phyloP scores from a whole-genome alignment of 495 filamentous ascomycete species.

The Acidiella bohemica region DNA sequence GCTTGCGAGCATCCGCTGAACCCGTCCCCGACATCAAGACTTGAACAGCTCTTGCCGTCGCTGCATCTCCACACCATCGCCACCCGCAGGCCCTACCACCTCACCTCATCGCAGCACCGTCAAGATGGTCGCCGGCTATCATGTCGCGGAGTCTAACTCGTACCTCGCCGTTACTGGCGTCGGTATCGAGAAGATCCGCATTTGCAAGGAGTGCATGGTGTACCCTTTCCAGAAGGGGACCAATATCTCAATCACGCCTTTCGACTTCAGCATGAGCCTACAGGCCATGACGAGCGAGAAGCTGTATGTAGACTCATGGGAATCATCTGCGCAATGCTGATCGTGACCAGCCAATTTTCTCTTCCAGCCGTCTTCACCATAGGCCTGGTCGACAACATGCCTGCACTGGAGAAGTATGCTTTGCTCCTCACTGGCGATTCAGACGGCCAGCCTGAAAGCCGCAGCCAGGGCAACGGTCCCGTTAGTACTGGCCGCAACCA shows the following conservation, averaged over 20 bases:
- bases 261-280: slow-evolving; percentile 23
- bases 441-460: slow-evolving; percentile 28
- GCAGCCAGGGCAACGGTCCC: slow-evolving; percentile 26
- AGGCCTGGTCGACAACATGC: slow-evolving; percentile 53
- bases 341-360: slow-evolving; percentile 53
- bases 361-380: slow-evolving; percentile 77
- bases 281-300: slow-evolving; percentile 72
- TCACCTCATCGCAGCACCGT: too few relatives aligned
- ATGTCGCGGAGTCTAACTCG: slow-evolving; percentile 34
- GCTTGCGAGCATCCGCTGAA: too few relatives aligned
- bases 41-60: too few relatives aligned
- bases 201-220: slow-evolving; percentile 52
- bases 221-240: slow-evolving; percentile 27
- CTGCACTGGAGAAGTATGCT: slow-evolving; percentile 62
- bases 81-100: too few relatives aligned
- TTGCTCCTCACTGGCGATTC: slow-evolving; percentile 53
- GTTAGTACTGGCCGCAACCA: slow-evolving; percentile 37
- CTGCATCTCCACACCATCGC: too few relatives aligned
- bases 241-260: slow-evolving; percentile 54
- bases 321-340: too few relatives aligned
- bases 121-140: too few relatives aligned
- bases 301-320: slow-evolving; percentile 35
- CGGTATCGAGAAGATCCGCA: slow-evolving; percentile 54
- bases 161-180: slow-evolving; percentile 65
- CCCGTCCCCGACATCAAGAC: too few relatives aligned